phyloP scores from a whole-genome alignment of 2,329 filamentous ascomycete genomes.

The Passalora sequoiae region DNA sequence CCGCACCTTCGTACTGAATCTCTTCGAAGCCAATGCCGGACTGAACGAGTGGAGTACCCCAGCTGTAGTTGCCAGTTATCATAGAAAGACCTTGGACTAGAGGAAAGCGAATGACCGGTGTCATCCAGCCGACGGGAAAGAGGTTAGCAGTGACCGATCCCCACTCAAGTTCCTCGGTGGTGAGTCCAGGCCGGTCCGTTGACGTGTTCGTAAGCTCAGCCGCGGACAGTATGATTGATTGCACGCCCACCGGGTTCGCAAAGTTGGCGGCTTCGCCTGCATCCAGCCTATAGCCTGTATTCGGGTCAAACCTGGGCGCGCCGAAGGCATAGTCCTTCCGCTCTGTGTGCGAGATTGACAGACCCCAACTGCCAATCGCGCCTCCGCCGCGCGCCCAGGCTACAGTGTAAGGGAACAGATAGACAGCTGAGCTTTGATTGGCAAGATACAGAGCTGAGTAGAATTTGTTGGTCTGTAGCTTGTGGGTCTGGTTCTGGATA shows the following conservation, averaged over 20 bases:
- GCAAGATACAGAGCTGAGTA: conserved; percentile 72
- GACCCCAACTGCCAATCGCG: conserved; percentile 65
- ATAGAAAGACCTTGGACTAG: conserved; percentile 87
- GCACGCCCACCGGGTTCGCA: conserved; percentile 74
- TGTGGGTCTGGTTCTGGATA: conserved; percentile 36
- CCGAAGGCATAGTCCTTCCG: conserved; percentile 52
- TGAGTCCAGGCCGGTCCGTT: conserved; percentile 36
- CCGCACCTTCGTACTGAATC: conserved; percentile 49
- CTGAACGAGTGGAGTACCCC: conserved; percentile 65
- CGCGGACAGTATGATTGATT: conserved; percentile 76
- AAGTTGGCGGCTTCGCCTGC: conserved; percentile 61
- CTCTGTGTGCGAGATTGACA: conserved; percentile 71
- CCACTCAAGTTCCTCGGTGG: conserved; percentile 48
- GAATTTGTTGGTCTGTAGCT: conserved; percentile 68
- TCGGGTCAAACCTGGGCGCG: conserved; percentile 28
- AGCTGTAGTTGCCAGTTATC: conserved; percentile 68
- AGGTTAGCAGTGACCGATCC: conserved; percentile 66
- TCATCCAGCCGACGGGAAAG: conserved; percentile 41
- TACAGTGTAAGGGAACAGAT: conserved; percentile 59
- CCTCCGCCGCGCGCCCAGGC: conserved; percentile 46
- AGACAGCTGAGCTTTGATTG: conserved; percentile 63
- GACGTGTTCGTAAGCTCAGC: conserved; percentile 62
- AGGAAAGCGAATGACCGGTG: conserved; percentile 67
- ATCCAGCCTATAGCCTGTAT: conserved; percentile 30
- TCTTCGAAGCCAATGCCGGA: conserved; percentile 68